Evolutionary conservation across 2,329 filamentous ascomycete genomes (phyloP).

Genomic region (Penicillium thymicola): DNA sequence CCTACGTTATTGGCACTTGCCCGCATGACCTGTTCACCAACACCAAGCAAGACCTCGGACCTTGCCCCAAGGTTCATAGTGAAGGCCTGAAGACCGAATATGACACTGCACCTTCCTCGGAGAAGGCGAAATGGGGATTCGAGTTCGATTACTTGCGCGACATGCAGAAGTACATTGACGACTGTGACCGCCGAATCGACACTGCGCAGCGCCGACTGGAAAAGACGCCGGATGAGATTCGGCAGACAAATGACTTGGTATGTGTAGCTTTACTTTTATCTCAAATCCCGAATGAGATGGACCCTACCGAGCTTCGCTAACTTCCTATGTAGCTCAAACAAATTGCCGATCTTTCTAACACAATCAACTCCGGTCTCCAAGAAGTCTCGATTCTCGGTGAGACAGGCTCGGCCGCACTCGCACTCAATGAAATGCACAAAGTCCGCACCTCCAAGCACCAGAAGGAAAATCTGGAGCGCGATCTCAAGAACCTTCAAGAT

Average conservation of each 20-base stretch:
- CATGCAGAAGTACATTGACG: conserved; percentile 93
- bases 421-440: conserved; percentile 84
- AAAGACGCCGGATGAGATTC: conserved; percentile 96
- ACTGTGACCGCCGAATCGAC: conserved; percentile 93
- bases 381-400: conserved; percentile 86
- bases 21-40: conserved; percentile 99
- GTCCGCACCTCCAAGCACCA: conserved; percentile 74
- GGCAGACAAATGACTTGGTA: conserved; percentile 84
- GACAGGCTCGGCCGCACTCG: conserved; percentile 72
- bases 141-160: conserved; percentile 97
- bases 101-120: conserved; percentile 65
- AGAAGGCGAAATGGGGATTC: conserved; percentile 78
- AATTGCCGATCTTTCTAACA: conserved; percentile 75
- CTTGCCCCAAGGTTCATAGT: conserved; percentile 82
- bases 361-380: conserved; percentile 75
- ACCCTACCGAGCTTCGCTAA: not conserved
- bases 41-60: conserved; percentile 94
- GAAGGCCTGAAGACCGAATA: conserved; percentile 89
- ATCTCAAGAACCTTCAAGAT: conserved; percentile 86
- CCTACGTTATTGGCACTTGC: conserved; percentile 88
- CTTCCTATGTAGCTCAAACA: conserved; percentile 61
- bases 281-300: not conserved
- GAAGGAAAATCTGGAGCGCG: conserved; percentile 79
- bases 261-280: conserved; percentile 11
- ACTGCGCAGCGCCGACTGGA: conserved; percentile 83